Evolutionary conservation across 352 stramenopile genomes (phyloP), one percentile per base, ranked within the genome.

Genomic region (Elongisporangium anandrum): DNA sequence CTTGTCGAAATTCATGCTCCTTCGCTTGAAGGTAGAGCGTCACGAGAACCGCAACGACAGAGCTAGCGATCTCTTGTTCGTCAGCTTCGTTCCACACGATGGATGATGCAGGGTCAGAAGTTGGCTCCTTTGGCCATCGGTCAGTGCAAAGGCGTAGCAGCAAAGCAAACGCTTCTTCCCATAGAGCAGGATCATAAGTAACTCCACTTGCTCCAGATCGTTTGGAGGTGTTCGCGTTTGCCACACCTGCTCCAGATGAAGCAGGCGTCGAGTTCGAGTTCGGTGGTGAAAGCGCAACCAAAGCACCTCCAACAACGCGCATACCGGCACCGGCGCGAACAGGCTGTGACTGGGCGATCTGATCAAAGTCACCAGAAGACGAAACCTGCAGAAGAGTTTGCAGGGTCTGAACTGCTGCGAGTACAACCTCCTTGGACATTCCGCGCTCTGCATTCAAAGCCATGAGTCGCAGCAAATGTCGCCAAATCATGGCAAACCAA

Each of bases 241-340:
- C 5, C 9, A 12, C 34, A 45, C 13, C 17, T 45, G 12, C 49
- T 22, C 49, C 50, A 22, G 55, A 50, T 57, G 39, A 60, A 12
- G 56, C 60, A 49, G 61, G 45, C 29, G 62, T 61, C 12, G 63
- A 22, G 8, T 65, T 38, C 4, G 71, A 64, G 9, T 66, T 48
- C 1, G 64, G 49, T n/a, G 58, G 60, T 23, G 74, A 60, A 0
- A 74, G 68, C 10, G 82, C 72, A 17, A 90, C 78, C 7, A 96
- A 59, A 8, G 92, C 85, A 10, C 90, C 90, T 26, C 93, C 87
- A 8, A 97, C 88, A 6, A 97, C 85, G 5, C 90, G 86, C 90
- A 97, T 97, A 2, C 90, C 90, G 7, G 90, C 81, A 4, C 84
- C 86, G 17, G 78, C 90, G 49, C 89, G 87, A 20, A 97, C 80